Conservation (phyloP, 2,329 filamentous ascomycete species). For the Pestalotiopsis sp. region DNA sequence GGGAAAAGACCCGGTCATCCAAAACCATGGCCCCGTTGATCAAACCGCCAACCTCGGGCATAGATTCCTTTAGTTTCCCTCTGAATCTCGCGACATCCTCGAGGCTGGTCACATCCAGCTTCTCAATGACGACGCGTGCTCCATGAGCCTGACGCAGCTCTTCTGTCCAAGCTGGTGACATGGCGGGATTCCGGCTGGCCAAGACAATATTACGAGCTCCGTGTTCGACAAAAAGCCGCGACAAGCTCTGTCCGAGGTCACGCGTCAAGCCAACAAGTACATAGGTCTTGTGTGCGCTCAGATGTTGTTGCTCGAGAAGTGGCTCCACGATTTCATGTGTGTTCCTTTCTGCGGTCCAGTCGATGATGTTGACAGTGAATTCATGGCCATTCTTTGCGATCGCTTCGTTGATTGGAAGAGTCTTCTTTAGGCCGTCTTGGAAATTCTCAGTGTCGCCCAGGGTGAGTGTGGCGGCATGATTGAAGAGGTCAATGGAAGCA, state of each 20-base stretch:
- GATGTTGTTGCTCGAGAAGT: constrained; percentile 22
- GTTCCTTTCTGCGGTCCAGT: constrained; percentile 40
- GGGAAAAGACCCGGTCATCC: constrained; percentile 43
- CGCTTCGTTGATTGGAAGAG: constrained; percentile 19
- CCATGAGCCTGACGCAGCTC: constrained; percentile 28
- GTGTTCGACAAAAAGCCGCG: constrained; percentile 36
- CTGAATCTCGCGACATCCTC: constrained; percentile 32
- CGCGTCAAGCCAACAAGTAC: constrained; percentile 43
- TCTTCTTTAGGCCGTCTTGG: constrained; percentile 11
- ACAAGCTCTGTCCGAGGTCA: constrained; percentile 48
- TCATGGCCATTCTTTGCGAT: constrained; percentile 15
- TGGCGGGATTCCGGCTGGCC: constrained; percentile 39
- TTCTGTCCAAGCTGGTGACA: constrained; percentile 31
- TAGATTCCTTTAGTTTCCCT: constrained; percentile 16
- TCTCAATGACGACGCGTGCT: constrained; percentile 25
- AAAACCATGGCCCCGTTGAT: constrained; percentile 49
- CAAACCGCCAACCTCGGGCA: constrained; percentile 39
- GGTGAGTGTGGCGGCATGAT: constrained; percentile 14
- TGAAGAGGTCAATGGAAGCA: neutral
- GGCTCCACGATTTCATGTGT: constrained; percentile 27
- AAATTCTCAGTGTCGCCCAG: constrained; percentile 22
- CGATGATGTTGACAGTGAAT: constrained; percentile 34
- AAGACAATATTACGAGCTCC: constrained; percentile 43
- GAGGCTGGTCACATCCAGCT: constrained; percentile 28
- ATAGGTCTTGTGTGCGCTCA: constrained; percentile 39